Percentiles rank a stretch among this genome's conserved stretches.
phyloP scores from a whole-genome alignment of 352 stramenopile genomes.

The Globisporangium emineosum region DNA sequence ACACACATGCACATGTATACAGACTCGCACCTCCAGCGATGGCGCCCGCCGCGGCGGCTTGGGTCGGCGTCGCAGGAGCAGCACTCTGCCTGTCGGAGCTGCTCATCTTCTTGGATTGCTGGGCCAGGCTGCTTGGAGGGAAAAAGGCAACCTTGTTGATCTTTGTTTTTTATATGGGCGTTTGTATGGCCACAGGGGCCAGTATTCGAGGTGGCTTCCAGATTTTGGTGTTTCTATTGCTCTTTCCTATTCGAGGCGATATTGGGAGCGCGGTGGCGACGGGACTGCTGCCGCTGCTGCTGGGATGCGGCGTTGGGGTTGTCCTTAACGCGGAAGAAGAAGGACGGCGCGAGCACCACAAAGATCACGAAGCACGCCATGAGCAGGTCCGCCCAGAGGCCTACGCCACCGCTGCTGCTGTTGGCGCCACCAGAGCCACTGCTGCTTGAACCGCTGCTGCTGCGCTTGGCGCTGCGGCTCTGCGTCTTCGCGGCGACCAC shows the following conservation, averaged over 20 bases:
- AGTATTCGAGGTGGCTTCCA: background rate
- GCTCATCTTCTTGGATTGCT: background rate
- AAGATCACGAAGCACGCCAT: conserved; percentile 61
- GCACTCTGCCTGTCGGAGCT: conserved; percentile 13
- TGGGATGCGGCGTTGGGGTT: background rate
- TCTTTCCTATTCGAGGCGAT: conserved; percentile 15
- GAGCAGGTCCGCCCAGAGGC: conserved; percentile 55
- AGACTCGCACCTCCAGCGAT: conserved; percentile 49
- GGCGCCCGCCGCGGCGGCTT: conserved; percentile 59
- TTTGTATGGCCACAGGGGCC: conserved; percentile 2
- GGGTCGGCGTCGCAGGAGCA: conserved; percentile 29
- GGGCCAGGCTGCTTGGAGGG: background rate
- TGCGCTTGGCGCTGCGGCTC: background rate
- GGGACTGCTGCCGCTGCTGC: background rate
- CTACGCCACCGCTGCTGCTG: conserved; percentile 6
- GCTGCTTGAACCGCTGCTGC: conserved; percentile 17
- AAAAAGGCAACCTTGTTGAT: background rate
- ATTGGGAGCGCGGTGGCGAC: background rate
- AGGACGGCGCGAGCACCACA: conserved; percentile 59
- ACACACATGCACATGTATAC: background rate
- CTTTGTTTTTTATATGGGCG: background rate
- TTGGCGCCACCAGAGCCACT: background rate
- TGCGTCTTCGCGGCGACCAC: background rate
- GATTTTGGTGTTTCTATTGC: conserved; percentile 10
- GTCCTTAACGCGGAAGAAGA: conserved; percentile 41